Base-by-base conservation (phyloP, 441 rosid species). In the Geranium incanum region DNA sequence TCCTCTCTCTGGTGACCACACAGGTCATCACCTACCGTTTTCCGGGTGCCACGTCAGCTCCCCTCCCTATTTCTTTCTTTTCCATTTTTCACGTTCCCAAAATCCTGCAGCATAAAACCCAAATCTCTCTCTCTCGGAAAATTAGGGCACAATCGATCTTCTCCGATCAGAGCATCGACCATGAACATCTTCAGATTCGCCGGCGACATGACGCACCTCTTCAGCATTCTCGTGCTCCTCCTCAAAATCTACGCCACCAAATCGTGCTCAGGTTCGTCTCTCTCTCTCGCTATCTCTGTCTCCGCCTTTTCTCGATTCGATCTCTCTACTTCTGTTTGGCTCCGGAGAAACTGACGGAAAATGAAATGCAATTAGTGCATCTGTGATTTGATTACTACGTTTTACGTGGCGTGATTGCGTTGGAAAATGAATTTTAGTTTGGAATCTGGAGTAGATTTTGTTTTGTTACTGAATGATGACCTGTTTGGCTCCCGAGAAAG, bases 211-310 rank as follows among this genome's bases (percentile, higher is more conserved):
- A 88, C 95, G 81, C 98, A 93, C 83, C 80, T 93, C 82, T 83
- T 85, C 74, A 91, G 95, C 69, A 84, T 91, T 72, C 79, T 93
- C 33, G 89, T 93, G 73, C 91, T 93, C 72, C 95, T 93, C 75
- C 98, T 91, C 86, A 93, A 93, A 85, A 93, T 93, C 73, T 91
- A 93, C 82, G 95, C 97, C 66, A 93, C 97, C 71, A 91, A 88
- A 72, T 88, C 98, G 0, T 93, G 97, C 75, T 90, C 96, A 3
- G 98, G 97, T 41, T 6, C 48, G 11, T 41, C 48, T 9, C 9
- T 9, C 48, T 39, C 45, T 39, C 45, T 39, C 6, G 4, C 4
- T 39, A 6, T 5, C 11, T 41, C 48, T 38, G 0, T 4, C 43
- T 3, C 7, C 9, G 6, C 48, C 1, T 41, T 5, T 41, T 41